Conservation (phyloP, 2,329 filamentous ascomycete species). For the Colletotrichum salicis region DNA sequence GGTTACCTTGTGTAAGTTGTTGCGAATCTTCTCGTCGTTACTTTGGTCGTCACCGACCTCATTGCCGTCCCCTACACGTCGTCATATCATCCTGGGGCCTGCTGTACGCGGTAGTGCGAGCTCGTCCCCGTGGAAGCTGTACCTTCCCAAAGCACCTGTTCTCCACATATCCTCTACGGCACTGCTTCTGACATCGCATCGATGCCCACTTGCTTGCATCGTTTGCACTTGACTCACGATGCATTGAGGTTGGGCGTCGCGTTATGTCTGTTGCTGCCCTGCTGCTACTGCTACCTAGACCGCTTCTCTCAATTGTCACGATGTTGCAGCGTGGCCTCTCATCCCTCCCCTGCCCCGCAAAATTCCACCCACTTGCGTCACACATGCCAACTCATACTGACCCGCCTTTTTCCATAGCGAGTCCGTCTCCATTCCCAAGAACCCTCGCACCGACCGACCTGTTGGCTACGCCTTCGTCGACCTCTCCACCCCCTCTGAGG, state of each 20-base stretch:
- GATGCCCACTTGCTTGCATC: not conserved
- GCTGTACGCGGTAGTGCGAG: slow-evolving; percentile 10
- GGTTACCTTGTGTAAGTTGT: slow-evolving; percentile 95
- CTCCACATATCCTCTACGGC: not conserved
- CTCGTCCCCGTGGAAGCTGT: not conserved
- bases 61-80: not conserved
- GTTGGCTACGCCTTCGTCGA: slow-evolving; percentile 99
- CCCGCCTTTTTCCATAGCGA: slow-evolving; percentile 69
- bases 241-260: slow-evolving; percentile 1
- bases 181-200: not conserved
- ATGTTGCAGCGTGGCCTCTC: slow-evolving; percentile 34
- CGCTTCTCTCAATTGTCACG: slow-evolving; percentile 20
- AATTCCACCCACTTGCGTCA: slow-evolving; percentile 34
- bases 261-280: not conserved
- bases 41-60: not conserved
- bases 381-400: slow-evolving; percentile 35
- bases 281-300: slow-evolving; percentile 9
- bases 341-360: slow-evolving; percentile 30
- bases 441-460: slow-evolving; percentile 97
- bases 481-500: slow-evolving; percentile 92
- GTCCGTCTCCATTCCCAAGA: slow-evolving; percentile 98
- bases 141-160: not conserved
- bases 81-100: not conserved
- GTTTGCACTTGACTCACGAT: not conserved
- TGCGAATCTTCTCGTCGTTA: slow-evolving; percentile 7